These are phyloP conservation scores for Sporodiniella umbellata DNA, from an alignment of 371 early-diverging fungal genomes.

Conservation along the genomic window DNA sequence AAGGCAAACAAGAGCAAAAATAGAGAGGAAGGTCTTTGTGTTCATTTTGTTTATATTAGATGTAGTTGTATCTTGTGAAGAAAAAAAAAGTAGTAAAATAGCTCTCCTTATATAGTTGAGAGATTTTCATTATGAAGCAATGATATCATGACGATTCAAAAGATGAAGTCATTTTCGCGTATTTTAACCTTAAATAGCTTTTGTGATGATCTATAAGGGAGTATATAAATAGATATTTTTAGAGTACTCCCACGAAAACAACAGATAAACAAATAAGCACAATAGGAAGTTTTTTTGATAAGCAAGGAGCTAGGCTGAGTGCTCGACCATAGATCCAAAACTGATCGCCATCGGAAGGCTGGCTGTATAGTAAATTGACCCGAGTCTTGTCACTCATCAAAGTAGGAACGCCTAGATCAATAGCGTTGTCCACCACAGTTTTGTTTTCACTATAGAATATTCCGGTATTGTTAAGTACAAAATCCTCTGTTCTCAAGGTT, in stretches of 20 bases:
- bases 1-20: slow-evolving; percentile 17
- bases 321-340: slow-evolving; percentile 27
- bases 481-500: slow-evolving; percentile 25
- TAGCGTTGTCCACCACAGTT: slow-evolving; percentile 38
- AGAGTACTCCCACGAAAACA: background rate
- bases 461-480: slow-evolving; percentile 29
- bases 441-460: slow-evolving; percentile 31
- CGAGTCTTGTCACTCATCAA: slow-evolving; percentile 10
- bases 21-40: slow-evolving; percentile 12
- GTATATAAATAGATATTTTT: background rate
- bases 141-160: background rate
- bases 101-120: background rate
- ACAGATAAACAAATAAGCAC: background rate
- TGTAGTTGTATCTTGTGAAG: background rate
- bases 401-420: slow-evolving; percentile 24
- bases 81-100: background rate
- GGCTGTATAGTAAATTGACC: slow-evolving; percentile 26
- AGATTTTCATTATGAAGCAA: background rate
- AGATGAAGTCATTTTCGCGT: background rate
- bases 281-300: background rate
- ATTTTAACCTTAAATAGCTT: background rate
- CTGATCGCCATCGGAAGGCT: slow-evolving; percentile 21
- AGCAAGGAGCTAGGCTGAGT: slow-evolving; percentile 2
- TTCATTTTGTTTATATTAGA: slow-evolving; percentile 20
- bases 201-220: background rate